These are phyloP conservation scores for Dionaea muscipula DNA, from an alignment of 179 eudicot species.

Conservation along the genomic window DNA sequence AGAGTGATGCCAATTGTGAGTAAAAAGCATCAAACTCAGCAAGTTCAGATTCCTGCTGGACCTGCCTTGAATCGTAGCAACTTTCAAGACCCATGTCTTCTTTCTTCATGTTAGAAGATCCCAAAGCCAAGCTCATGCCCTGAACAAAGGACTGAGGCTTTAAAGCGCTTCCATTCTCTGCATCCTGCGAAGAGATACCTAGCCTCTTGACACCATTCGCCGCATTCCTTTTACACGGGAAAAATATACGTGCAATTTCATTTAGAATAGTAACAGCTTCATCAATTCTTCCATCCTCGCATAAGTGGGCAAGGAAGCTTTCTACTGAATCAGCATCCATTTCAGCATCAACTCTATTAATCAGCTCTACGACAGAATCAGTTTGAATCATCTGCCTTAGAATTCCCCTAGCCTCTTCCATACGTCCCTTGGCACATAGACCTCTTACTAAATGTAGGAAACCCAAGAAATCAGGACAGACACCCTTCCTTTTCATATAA, in stretches of 20 bases:
- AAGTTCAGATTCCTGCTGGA: neutral
- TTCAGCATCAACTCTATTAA: slow-evolving; percentile 37
- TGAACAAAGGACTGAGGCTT: slow-evolving; percentile 12
- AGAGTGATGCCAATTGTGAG: slow-evolving; percentile 49
- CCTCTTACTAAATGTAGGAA: slow-evolving; percentile 62
- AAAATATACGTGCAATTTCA: slow-evolving; percentile 55
- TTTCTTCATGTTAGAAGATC: neutral
- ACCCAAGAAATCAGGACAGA: slow-evolving; percentile 69
- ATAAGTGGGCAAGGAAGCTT: slow-evolving; percentile 40
- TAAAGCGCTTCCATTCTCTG: neutral
- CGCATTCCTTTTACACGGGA: slow-evolving; percentile 28
- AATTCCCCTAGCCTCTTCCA: slow-evolving; percentile 78
- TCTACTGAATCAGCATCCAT: slow-evolving; percentile 45
- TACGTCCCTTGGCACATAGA: slow-evolving; percentile 71
- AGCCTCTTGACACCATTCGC: slow-evolving; percentile 14
- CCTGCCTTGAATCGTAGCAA: slow-evolving; percentile 6
- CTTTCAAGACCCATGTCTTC: slow-evolving; percentile 9
- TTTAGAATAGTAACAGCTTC: slow-evolving; percentile 56
- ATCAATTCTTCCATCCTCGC: slow-evolving; percentile 64
- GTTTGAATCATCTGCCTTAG: slow-evolving; percentile 75
- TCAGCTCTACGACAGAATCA: slow-evolving; percentile 33
- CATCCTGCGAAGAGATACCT: slow-evolving; percentile 8
- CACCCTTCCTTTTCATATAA: slow-evolving; percentile 35
- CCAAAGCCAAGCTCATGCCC: slow-evolving; percentile 1
- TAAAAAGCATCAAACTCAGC: slow-evolving; percentile 49